Evolutionary conservation across 2,329 filamentous ascomycete species (phyloP).

Genomic region (Colletotrichum lindemuthianum): DNA sequence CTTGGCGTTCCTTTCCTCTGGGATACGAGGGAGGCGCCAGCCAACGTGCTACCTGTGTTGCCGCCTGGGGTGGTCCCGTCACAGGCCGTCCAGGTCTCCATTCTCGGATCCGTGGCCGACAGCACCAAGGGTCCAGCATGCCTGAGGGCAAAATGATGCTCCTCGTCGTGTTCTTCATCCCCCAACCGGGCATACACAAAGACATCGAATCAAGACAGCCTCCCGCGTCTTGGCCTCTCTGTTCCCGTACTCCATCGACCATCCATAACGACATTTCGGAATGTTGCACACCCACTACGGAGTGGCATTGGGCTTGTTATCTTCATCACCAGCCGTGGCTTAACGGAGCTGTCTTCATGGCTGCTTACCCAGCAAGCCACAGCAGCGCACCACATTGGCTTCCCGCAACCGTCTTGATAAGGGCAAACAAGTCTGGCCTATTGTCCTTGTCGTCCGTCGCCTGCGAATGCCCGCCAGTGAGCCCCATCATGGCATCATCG

Average conservation of each 20-base stretch:
- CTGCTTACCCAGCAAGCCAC: background rate
- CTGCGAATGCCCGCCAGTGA: background rate
- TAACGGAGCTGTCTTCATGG: background rate
- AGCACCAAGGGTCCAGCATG: too few species aligned
- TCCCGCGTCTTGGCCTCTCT: constrained; percentile 11
- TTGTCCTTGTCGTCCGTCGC: background rate
- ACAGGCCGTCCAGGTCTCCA: too few species aligned
- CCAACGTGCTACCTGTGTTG: background rate
- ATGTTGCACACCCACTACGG: background rate
- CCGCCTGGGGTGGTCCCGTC: too few species aligned
- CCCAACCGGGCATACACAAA: background rate
- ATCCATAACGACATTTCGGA: constrained; percentile 12
- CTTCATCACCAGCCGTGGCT: too few species aligned
- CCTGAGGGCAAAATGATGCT: too few species aligned
- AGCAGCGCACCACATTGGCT: background rate
- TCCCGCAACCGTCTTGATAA: background rate
- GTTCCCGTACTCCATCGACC: constrained; percentile 7
- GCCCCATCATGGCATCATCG: background rate
- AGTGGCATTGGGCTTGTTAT: too few species aligned
- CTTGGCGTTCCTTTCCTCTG: constrained; percentile 24
- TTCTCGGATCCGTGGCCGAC: too few species aligned
- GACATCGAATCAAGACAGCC: background rate
- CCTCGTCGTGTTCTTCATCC: background rate
- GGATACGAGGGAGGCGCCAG: background rate
- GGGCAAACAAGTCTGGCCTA: background rate